Conservation (phyloP, 2,329 filamentous ascomycete genomes). For the Cyphellophora attinorum region DNA sequence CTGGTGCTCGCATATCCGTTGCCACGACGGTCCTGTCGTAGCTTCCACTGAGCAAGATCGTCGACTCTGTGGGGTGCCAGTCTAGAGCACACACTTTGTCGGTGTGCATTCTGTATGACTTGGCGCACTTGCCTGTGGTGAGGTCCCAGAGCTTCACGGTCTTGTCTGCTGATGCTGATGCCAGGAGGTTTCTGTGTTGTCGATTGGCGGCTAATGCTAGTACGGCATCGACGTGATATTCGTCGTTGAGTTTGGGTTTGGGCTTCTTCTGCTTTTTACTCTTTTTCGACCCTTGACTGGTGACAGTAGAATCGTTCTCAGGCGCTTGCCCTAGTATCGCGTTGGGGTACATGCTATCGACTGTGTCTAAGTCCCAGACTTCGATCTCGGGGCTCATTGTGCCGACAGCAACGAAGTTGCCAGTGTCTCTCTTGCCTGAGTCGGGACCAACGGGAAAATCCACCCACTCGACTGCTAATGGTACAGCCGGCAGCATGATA, state of each 20-base stretch:
- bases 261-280: constrained; percentile 90
- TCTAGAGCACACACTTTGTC: constrained; percentile 96
- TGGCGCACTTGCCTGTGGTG: constrained; percentile 82
- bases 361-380: constrained; percentile 91
- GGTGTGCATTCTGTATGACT: constrained; percentile 91
- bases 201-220: constrained; percentile 86
- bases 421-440: constrained; percentile 54
- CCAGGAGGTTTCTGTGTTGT: constrained; percentile 86
- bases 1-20: constrained; percentile 92
- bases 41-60: constrained; percentile 80
- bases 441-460: constrained; percentile 77
- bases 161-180: constrained; percentile 90
- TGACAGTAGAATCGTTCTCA: constrained; percentile 39
- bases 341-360: constrained; percentile 97
- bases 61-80: constrained; percentile 83
- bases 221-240: constrained; percentile 89
- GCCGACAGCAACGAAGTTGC: constrained; percentile 89
- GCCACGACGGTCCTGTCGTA: constrained; percentile 91
- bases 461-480: constrained; percentile 90
- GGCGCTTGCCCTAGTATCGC: constrained; percentile 77
- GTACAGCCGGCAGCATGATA: constrained; percentile 96
- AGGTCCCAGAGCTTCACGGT: constrained; percentile 98
- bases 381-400: constrained; percentile 99
- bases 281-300: constrained; percentile 32
- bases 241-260: constrained; percentile 75